Percentiles rank a stretch among this genome's conserved stretches.
Evolutionary conservation across 306 rosid species (phyloP).

Genomic region (Trichosanthes truncata): DNA sequence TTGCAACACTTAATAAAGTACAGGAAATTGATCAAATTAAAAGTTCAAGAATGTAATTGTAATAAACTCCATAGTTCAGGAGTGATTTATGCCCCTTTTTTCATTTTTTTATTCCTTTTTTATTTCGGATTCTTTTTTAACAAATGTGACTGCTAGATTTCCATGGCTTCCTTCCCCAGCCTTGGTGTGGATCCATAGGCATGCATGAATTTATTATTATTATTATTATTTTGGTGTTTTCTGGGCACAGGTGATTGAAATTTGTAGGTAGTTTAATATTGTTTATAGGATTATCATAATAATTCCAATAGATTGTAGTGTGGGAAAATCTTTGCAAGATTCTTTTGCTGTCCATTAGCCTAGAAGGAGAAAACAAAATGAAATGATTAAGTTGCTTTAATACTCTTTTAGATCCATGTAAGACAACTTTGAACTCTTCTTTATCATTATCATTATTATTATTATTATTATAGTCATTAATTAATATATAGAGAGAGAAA

Average conservation of each 20-base stretch:
- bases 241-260: neutral
- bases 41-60: too few species aligned
- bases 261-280: neutral
- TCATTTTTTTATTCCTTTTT: too few species aligned
- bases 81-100: too few species aligned
- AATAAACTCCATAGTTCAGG: too few species aligned
- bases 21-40: too few species aligned
- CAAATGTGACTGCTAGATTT: too few species aligned
- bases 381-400: slow-evolving; percentile 9
- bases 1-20: too few species aligned
- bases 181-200: slow-evolving; percentile 13
- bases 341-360: slow-evolving; percentile 6
- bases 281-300: slow-evolving; percentile 3
- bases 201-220: slow-evolving; percentile 4
- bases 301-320: neutral
- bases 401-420: slow-evolving; percentile 7
- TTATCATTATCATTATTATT: neutral
- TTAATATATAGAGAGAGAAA: neutral
- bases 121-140: too few species aligned
- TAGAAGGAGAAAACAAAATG: neutral
- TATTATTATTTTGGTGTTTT: slow-evolving; percentile 4
- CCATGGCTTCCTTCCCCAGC: neutral
- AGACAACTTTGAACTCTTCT: slow-evolving; percentile 11
- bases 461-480: neutral
- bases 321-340: slow-evolving; percentile 10